A percentile compares a stretch with the other conserved stretches of the same genome.
Conservation (phyloP, 352 stramenopile species). For the Globisporangium polare region DNA sequence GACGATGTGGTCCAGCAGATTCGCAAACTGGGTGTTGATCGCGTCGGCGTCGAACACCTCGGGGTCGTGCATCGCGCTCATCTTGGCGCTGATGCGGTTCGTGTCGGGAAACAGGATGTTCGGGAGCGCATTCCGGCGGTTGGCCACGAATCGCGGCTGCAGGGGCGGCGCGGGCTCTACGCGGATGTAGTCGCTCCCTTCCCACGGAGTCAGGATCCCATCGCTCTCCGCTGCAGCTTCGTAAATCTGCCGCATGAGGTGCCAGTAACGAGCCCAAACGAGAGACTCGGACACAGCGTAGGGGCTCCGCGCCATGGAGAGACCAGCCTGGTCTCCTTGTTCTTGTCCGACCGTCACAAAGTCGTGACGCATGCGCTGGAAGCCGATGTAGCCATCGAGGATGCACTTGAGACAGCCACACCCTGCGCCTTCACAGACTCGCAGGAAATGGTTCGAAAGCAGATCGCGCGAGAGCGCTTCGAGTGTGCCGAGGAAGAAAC, state of each 20-base stretch:
- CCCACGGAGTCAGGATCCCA: constrained; percentile 56
- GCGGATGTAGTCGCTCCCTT: constrained; percentile 32
- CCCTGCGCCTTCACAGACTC: constrained; percentile 61
- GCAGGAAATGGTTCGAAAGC: constrained; percentile 44
- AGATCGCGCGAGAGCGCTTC: constrained; percentile 57
- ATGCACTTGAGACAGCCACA: constrained; percentile 83
- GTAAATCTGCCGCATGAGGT: constrained; percentile 75
- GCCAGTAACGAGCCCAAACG: constrained; percentile 77
- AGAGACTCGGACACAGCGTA: constrained; percentile 51
- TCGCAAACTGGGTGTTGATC: constrained; percentile 49
- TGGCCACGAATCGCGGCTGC: constrained; percentile 34
- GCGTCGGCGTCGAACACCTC: constrained; percentile 53
- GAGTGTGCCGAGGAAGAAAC: constrained; percentile 71
- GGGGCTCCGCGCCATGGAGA: constrained; percentile 17
- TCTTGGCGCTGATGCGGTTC: constrained; percentile 49
- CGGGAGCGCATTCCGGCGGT: constrained; percentile 47
- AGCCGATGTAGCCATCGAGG: constrained; percentile 74
- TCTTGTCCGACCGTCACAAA: constrained; percentile 21
- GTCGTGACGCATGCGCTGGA: constrained; percentile 69
- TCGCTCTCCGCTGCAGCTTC: constrained; percentile 64
- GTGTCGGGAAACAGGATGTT: constrained; percentile 73
- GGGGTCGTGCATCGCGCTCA: constrained; percentile 33
- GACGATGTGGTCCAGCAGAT: constrained; percentile 29
- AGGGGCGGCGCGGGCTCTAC: constrained; percentile 30
- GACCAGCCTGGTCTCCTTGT: neutral